Percentiles rank a stretch among this genome's conserved stretches.
Conservation (phyloP, 306 rosid species). For the Gastrolobium villosum region DNA sequence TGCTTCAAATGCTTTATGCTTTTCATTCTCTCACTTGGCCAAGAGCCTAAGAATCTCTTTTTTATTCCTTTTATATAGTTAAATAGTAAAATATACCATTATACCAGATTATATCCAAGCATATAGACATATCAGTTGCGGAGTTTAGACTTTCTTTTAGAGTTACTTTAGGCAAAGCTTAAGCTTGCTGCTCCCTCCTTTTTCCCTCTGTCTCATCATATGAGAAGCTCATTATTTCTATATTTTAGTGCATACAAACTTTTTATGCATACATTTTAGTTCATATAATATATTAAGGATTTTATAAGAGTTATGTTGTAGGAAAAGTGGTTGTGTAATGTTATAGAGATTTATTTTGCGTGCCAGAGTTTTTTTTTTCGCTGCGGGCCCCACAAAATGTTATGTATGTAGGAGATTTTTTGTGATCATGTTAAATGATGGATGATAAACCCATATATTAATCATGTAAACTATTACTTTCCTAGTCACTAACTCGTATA, state of each 20-base stretch:
- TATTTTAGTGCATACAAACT: background rate
- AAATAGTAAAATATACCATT: background rate
- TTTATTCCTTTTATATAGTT: background rate
- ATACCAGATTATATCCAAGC: background rate
- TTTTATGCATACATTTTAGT: background rate
- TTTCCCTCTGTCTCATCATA: background rate
- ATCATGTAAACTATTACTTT: background rate
- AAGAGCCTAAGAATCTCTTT: background rate
- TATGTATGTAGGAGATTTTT: too few relatives aligned
- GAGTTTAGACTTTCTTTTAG: background rate
- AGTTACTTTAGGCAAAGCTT: background rate
- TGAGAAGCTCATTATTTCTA: background rate
- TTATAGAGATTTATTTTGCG: too few relatives aligned
- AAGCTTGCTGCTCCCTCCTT: background rate
- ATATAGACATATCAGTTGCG: background rate
- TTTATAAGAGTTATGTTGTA: too few relatives aligned
- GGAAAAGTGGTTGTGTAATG: too few relatives aligned
- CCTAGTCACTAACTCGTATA: slow-evolving; percentile 1
- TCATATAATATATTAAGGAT: background rate
- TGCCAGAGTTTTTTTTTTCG: too few relatives aligned
- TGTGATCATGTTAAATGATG: too few relatives aligned
- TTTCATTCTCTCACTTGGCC: too few relatives aligned
- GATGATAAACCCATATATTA: too few relatives aligned
- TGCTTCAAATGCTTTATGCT: too few relatives aligned
- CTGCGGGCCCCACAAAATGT: too few relatives aligned